phyloP scores from a whole-genome alignment of 2,329 filamentous ascomycete genomes.

The Thyridium curvatum region DNA sequence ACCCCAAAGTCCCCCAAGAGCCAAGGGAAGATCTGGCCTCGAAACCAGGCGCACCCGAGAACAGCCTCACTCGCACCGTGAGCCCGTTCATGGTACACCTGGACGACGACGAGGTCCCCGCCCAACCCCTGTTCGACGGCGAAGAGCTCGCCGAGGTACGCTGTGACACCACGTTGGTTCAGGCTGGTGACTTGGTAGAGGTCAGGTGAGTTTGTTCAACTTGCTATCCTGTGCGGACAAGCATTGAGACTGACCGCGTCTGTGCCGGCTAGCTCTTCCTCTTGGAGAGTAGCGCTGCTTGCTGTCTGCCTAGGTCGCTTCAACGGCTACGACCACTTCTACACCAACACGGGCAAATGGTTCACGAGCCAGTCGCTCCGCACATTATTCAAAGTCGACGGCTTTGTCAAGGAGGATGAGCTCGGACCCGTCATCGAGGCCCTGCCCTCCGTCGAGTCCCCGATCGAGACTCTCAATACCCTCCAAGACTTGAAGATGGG shows the following conservation, averaged over 20 bases:
- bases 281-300: slow-evolving; percentile 35
- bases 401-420: slow-evolving; percentile 35
- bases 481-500: slow-evolving; percentile 30
- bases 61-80: slow-evolving; percentile 27
- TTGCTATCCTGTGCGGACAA: too few relatives aligned
- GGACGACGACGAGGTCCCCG: slow-evolving; percentile 8
- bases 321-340: slow-evolving; percentile 46
- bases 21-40: slow-evolving; percentile 22
- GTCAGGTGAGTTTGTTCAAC: slow-evolving; percentile 33
- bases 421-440: slow-evolving; percentile 32
- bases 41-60: slow-evolving; percentile 18
- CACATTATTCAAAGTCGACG: slow-evolving; percentile 42
- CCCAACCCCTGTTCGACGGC: slow-evolving; percentile 24
- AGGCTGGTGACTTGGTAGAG: slow-evolving; percentile 46
- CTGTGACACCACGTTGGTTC: slow-evolving; percentile 15
- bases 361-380: slow-evolving; percentile 36
- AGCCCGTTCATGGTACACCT: slow-evolving; percentile 19
- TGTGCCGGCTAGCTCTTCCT: slow-evolving; percentile 7
- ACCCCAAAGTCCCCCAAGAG: slow-evolving; percentile 16
- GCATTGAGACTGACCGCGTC: neutral
- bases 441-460: slow-evolving; percentile 23
- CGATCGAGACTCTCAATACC: slow-evolving; percentile 20
- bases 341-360: slow-evolving; percentile 44
- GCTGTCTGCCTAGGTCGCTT: slow-evolving; percentile 47
- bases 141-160: slow-evolving; percentile 29